These are phyloP conservation scores for Exophiala phaeomuriformis DNA, from an alignment of 2,329 filamentous ascomycete genomes.

Conservation along the genomic window DNA sequence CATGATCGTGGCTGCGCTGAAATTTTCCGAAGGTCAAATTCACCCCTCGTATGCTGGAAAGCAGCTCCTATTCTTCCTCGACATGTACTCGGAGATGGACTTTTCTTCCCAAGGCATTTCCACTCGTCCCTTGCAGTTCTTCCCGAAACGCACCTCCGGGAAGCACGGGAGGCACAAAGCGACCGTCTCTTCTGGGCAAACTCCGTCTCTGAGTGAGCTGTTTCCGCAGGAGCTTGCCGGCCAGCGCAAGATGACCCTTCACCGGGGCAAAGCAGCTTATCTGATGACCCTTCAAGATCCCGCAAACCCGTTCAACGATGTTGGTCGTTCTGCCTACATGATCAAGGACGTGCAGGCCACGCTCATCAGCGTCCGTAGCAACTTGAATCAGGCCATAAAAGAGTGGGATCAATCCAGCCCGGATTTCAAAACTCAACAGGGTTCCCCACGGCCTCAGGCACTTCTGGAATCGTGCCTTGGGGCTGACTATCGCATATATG, in stretches of 20 bases:
- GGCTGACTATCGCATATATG: constrained; percentile 24
- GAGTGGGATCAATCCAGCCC: constrained; percentile 13
- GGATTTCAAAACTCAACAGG: background rate
- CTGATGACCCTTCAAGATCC: constrained; percentile 54
- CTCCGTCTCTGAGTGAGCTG: constrained; percentile 3
- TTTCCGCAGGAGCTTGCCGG: constrained; percentile 9
- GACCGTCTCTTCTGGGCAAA: background rate
- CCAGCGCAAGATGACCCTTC: constrained; percentile 9
- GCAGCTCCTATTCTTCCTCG: constrained; percentile 44
- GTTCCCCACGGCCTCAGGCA: constrained; percentile 3
- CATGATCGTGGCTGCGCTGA: constrained; percentile 50
- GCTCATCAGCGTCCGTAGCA: constrained; percentile 29
- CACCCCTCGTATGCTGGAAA: constrained; percentile 31
- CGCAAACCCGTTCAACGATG: constrained; percentile 50
- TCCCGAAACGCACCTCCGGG: constrained; percentile 33
- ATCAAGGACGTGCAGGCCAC: constrained; percentile 46
- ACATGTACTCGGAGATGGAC: constrained; percentile 45
- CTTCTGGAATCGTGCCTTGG: constrained; percentile 20
- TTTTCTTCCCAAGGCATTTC: constrained; percentile 43
- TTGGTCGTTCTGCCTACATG: constrained; percentile 42
- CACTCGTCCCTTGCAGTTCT: constrained; percentile 41
- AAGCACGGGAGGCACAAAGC: background rate
- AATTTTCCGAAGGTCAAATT: constrained; percentile 36
- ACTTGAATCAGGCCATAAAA: constrained; percentile 15
- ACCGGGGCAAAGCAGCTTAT: constrained; percentile 16